Evolutionary conservation across 2,329 filamentous ascomycete species (phyloP), one percentile per base, ranked within the genome.

Genomic region (Alternaria longipes): DNA sequence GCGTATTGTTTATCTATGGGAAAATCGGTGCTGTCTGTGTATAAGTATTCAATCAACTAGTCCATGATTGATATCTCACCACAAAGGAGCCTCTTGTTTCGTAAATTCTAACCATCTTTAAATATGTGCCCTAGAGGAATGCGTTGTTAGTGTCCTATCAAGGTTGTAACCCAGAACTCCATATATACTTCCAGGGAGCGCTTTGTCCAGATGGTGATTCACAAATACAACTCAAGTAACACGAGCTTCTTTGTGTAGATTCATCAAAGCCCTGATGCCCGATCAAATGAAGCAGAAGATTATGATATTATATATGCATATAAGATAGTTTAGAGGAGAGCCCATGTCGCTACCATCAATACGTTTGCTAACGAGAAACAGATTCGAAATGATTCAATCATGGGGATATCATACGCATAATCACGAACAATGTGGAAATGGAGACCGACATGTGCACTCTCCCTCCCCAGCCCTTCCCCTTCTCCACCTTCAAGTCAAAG

Each of bases 341-440:
- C 46, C 20, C 46, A 22, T 36, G 16, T 50, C 32, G 30, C 32
- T 50, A 26, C 22, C 50, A 38, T 20, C 50, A 52, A 26, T 24
- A 52, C 20, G 34, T 52, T 40, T 41, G 38, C 16, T 18, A 36
- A 50, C 34, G 24, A 45, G 26, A 44, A 30, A 36, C 41, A 50
- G 16, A 47, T 20, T 44, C 38, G 18, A 16, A 56, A 34, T 22
- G 30, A 38, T 24, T 50, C 12, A 41, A 42, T 30, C 32, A 9
- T 41, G 36, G 45, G 57, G 58, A 60, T 60, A 60, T 60, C 58
- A 60, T 60, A 46, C 53, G 58, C 58, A 32, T 38, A 42, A 59
- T 24, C 22, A 52, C 36, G 32, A 52, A 41, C 34, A 41, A 41
- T 20, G 5, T 12, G 24, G 24, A 28, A 26, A 38, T 30, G n/a